Conservation (phyloP, 2,329 filamentous ascomycete genomes). For the Colletotrichum sp. region DNA sequence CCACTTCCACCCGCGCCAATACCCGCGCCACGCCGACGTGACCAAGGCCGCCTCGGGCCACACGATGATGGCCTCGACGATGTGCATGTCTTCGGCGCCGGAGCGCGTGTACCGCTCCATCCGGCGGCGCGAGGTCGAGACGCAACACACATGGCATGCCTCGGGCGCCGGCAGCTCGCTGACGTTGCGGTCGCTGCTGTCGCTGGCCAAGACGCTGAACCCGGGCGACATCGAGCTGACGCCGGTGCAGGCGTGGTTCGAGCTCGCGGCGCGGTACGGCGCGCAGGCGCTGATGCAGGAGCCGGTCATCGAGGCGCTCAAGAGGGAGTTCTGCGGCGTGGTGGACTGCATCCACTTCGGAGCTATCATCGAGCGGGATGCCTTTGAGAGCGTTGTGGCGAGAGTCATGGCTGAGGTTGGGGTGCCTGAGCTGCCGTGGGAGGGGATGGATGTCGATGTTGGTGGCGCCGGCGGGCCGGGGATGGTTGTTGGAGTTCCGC, state of each 20-base stretch:
- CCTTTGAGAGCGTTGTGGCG: conserved; percentile 51
- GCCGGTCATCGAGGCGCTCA: conserved; percentile 40
- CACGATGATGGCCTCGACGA: conserved; percentile 48
- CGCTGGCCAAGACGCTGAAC: conserved; percentile 51
- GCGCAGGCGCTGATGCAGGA: conserved; percentile 39
- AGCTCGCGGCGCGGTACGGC: conserved; percentile 49
- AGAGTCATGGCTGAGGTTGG: conserved; percentile 39
- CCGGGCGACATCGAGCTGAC: conserved; percentile 48
- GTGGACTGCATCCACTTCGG: conserved; percentile 55
- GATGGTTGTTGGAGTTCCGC: neutral
- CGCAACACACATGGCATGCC: conserved; percentile 35
- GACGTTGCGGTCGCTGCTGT: conserved; percentile 46
- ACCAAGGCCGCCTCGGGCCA: conserved; percentile 42
- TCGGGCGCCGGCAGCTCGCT: conserved; percentile 35
- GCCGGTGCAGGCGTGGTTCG: conserved; percentile 61
- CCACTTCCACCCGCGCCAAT: conserved; percentile 49
- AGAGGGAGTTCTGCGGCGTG: conserved; percentile 45
- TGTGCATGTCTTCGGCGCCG: conserved; percentile 46
- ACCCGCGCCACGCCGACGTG: conserved; percentile 35
- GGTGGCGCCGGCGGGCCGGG: neutral
- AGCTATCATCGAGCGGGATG: conserved; percentile 49
- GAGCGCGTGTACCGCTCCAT: conserved; percentile 31
- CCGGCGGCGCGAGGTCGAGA: conserved; percentile 1
- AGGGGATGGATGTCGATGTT: neutral
- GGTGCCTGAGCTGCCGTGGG: neutral